These are phyloP conservation scores for Acanthamoeba culbertsoni DNA, from an alignment of 208 protist genomes.

Conservation along the genomic window DNA sequence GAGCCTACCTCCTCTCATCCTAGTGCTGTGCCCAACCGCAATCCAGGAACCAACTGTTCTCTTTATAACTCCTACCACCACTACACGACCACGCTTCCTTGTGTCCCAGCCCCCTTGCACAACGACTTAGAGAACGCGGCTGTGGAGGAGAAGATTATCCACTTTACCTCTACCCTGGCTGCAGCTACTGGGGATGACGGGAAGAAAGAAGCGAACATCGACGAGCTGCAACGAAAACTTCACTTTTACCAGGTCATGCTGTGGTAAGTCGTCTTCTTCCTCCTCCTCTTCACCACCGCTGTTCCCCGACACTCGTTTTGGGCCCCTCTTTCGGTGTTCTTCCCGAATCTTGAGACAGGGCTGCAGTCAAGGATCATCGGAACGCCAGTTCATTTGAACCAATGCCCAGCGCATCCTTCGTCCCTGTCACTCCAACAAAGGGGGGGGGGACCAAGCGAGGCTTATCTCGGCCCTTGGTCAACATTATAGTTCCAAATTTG, in stretches of 20 bases:
- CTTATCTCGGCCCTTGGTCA: no score
- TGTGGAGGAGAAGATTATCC: not conserved
- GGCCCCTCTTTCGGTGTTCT: not conserved
- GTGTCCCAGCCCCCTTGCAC: not conserved
- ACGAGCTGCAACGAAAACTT: not conserved
- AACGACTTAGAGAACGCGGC: not conserved
- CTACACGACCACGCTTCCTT: not conserved
- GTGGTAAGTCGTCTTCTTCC: not conserved
- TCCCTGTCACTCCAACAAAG: no score
- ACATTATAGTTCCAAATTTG: no score
- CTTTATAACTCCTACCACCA: no score
- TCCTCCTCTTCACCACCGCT: not conserved
- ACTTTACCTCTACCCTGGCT: not conserved
- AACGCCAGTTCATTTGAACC: no score
- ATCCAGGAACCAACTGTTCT: no score
- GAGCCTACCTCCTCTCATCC: no score
- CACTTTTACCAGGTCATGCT: constrained; percentile 12
- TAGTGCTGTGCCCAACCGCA: no score
- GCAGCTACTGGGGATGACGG: not conserved
- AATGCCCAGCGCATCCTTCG: no score
- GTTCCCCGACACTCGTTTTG: not conserved
- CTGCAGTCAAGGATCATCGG: no score
- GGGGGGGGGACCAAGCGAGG: no score
- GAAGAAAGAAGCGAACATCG: not conserved
- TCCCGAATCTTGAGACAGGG: no score